Conservation (phyloP, 352 stramenopile genomes). For the Pythium myriotylum region DNA sequence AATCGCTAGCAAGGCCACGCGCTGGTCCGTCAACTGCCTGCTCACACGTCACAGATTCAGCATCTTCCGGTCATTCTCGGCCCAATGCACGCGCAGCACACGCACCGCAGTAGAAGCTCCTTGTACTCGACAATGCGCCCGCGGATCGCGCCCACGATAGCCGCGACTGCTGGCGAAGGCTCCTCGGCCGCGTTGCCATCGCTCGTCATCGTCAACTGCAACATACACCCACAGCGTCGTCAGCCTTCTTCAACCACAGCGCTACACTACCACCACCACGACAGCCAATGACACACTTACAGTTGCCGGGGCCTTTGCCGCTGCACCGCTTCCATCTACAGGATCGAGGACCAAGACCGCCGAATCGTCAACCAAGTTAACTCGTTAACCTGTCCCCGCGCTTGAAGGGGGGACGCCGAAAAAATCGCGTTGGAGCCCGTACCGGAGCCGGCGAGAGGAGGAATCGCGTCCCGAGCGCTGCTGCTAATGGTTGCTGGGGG, state of each 20-base stretch:
- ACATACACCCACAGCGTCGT: not conserved
- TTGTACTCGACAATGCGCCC: constrained; percentile 79
- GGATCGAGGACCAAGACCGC: not conserved
- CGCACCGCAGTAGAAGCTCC: constrained; percentile 63
- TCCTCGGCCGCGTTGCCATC: constrained; percentile 37
- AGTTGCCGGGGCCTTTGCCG: constrained; percentile 19
- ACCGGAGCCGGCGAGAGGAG: constrained; percentile 24
- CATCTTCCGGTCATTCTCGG: not conserved
- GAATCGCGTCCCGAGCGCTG: constrained; percentile 16
- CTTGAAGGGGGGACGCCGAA: not conserved
- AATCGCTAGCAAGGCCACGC: constrained; percentile 36
- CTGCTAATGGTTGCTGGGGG: constrained; percentile 23
- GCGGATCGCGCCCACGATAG: constrained; percentile 54
- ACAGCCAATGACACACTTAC: constrained; percentile 7
- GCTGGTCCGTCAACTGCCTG: constrained; percentile 71
- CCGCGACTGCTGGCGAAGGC: constrained; percentile 28
- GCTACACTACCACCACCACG: not conserved
- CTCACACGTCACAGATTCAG: constrained; percentile 23
- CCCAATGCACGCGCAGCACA: not conserved
- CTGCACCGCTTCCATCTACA: constrained; percentile 25
- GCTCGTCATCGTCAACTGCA: constrained; percentile 58
- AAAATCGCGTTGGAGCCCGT: not conserved
- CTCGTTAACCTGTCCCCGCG: constrained; percentile 11
- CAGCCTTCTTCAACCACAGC: not conserved
- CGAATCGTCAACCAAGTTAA: constrained; percentile 18